phyloP scores from a whole-genome alignment of 1,284 basidiomycete species.

The Mrakiaceae sp. region DNA sequence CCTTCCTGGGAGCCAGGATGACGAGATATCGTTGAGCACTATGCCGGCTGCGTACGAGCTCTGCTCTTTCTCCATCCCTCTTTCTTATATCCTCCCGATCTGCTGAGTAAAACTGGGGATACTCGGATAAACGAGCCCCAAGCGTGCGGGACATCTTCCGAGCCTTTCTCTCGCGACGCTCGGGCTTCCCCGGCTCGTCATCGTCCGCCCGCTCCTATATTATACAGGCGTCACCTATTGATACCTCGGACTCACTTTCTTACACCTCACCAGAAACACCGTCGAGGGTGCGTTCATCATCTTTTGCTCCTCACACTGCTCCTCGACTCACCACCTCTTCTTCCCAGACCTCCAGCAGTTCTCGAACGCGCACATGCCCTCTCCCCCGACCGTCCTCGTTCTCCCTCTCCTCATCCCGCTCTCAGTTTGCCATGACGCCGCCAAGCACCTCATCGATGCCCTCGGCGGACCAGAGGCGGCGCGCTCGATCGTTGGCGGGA shows the following conservation, averaged over 20 bases:
- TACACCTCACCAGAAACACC: conserved; percentile 1
- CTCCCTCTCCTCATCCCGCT: conserved; percentile 56
- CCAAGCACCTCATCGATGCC: conserved; percentile 60
- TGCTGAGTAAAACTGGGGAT: no score
- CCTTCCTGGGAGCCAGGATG: no score
- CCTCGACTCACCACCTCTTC: background rate
- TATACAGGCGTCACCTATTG: background rate
- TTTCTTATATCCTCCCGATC: no score
- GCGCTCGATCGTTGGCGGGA: conserved; percentile 67
- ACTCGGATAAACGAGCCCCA: no score
- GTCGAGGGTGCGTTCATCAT: conserved; percentile 41
- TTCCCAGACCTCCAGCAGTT: conserved; percentile 37
- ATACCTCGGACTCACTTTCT: background rate
- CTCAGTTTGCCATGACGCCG: conserved; percentile 62
- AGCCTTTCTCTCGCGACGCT: no score
- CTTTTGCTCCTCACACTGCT: background rate
- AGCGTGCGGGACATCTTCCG: no score
- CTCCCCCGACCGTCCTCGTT: conserved; percentile 78
- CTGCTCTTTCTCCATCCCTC: no score
- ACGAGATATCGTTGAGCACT: no score
- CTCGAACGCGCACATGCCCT: conserved; percentile 70
- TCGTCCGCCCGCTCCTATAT: background rate
- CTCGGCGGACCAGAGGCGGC: conserved; percentile 72
- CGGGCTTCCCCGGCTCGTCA: background rate
- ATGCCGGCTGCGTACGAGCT: no score